Conservation (phyloP, 1,284 basidiomycete genomes). For the Pascua sp. region DNA sequence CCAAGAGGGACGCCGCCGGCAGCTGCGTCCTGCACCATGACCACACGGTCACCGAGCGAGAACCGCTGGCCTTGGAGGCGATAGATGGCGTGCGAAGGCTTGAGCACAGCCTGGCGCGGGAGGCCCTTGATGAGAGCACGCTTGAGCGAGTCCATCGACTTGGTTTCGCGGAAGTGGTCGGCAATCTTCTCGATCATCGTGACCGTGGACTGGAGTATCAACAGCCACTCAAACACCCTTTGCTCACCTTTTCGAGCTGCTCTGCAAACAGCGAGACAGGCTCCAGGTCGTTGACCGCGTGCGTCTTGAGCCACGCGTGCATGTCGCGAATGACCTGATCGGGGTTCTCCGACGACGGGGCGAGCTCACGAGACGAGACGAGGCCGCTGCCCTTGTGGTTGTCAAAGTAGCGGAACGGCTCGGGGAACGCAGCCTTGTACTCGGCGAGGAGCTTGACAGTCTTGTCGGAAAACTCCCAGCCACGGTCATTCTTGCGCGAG, state of each 20-base stretch:
- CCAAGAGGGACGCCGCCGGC: slow-evolving; percentile 84
- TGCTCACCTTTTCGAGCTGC: slow-evolving; percentile 66
- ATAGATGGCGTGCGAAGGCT: slow-evolving; percentile 85
- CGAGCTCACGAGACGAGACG: slow-evolving; percentile 68
- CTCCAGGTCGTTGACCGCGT: slow-evolving; percentile 86
- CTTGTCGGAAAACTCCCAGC: slow-evolving; percentile 93
- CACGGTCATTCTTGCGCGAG: slow-evolving; percentile 73
- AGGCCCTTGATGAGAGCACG: slow-evolving; percentile 86
- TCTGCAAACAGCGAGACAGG: slow-evolving; percentile 89
- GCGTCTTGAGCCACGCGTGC: slow-evolving; percentile 78
- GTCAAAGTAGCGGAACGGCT: slow-evolving; percentile 71
- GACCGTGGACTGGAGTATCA: slow-evolving; percentile 63
- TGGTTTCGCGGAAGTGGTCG: slow-evolving; percentile 62
- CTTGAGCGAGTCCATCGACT: slow-evolving; percentile 66
- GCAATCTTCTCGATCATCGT: slow-evolving; percentile 70
- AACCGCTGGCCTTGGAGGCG: slow-evolving; percentile 90
- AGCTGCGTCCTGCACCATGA: slow-evolving; percentile 84
- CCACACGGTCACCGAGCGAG: slow-evolving; percentile 87
- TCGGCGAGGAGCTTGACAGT: slow-evolving; percentile 75
- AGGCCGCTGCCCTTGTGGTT: slow-evolving; percentile 66
- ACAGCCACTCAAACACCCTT: background rate
- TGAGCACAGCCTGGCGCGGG: slow-evolving; percentile 89
- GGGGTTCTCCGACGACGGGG: slow-evolving; percentile 60
- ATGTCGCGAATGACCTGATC: slow-evolving; percentile 72
- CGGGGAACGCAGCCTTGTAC: slow-evolving; percentile 78